A percentile compares a stretch with the other conserved stretches of the same genome.
phyloP scores from a whole-genome alignment of 2,329 filamentous ascomycete genomes.

The Fusarium goolgardi region DNA sequence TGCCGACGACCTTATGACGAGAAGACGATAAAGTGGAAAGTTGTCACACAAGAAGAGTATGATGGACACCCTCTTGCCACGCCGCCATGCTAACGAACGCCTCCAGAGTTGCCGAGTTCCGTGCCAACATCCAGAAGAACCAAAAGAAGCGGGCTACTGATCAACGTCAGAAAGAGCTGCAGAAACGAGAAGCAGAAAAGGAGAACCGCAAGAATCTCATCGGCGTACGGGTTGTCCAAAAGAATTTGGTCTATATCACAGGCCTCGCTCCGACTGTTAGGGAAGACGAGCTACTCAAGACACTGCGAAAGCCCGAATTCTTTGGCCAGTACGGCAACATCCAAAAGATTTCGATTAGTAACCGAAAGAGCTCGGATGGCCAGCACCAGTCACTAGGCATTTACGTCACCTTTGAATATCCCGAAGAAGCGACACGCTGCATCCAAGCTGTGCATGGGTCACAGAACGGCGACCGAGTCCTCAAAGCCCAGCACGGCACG shows the following conservation, averaged over 20 bases:
- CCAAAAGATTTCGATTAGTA: conserved; percentile 98
- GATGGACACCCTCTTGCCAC: conserved; percentile 50
- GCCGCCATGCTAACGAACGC: conserved; percentile 37
- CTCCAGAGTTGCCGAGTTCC: conserved; percentile 76
- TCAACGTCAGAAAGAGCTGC: conserved; percentile 90
- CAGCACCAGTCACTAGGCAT: conserved; percentile 92
- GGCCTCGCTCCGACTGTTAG: conserved; percentile 91
- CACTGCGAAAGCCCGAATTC: conserved; percentile 88
- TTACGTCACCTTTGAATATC: conserved; percentile 96
- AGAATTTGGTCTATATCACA: conserved; percentile 98
- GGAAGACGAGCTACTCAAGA: conserved; percentile 92
- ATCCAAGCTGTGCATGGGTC: conserved; percentile 94
- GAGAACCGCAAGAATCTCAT: conserved; percentile 96
- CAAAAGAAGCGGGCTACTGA: conserved; percentile 90
- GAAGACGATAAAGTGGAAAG: conserved; percentile 96
- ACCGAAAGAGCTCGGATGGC: conserved; percentile 80
- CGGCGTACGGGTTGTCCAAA: conserved; percentile 94
- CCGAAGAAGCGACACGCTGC: conserved; percentile 88
- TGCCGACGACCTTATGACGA: conserved; percentile 96
- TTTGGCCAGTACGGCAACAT: conserved; percentile 99
- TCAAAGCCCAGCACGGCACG: conserved; percentile 85
- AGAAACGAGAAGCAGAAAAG: conserved; percentile 95
- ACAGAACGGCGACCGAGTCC: conserved; percentile 84
- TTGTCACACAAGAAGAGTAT: conserved; percentile 94
- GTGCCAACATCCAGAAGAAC: conserved; percentile 84